phyloP scores from a whole-genome alignment of 352 stramenopile genomes.

The Phytopythium vexans region DNA sequence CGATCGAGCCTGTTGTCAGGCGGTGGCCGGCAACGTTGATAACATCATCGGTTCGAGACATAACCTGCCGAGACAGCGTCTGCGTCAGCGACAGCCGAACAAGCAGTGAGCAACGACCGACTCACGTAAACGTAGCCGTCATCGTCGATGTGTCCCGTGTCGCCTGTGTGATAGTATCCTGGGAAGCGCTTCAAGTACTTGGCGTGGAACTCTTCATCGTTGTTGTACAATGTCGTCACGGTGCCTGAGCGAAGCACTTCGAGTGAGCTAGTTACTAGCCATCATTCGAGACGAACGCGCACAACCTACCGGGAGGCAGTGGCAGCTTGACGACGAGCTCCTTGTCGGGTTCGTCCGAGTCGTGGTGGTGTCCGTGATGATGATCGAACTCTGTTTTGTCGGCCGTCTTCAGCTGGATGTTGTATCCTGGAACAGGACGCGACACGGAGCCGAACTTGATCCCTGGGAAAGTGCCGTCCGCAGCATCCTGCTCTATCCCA shows the following conservation, averaged over 20 bases:
- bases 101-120: not conserved
- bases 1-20: conserved; percentile 85
- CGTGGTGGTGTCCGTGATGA: conserved; percentile 44
- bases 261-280: not conserved
- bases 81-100: conserved; percentile 1
- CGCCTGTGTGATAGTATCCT: conserved; percentile 89
- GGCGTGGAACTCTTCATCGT: conserved; percentile 72
- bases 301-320: conserved; percentile 63
- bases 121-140: conserved; percentile 87
- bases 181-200: conserved; percentile 84
- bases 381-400: conserved; percentile 37
- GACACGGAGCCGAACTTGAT: conserved; percentile 66
- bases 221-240: conserved; percentile 84
- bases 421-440: conserved; percentile 75
- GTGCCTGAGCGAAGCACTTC: conserved; percentile 25
- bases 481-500: conserved; percentile 61
- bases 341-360: conserved; percentile 47
- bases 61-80: conserved; percentile 48
- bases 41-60: conserved; percentile 89
- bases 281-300: not conserved
- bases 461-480: conserved; percentile 27
- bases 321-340: conserved; percentile 82
- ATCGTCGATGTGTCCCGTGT: conserved; percentile 86
- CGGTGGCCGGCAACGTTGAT: conserved; percentile 90
- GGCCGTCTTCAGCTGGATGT: conserved; percentile 71